These are phyloP conservation scores for Cyclostephanos invisitatus DNA, from an alignment of 108 stramenopile species.

Conservation along the genomic window DNA sequence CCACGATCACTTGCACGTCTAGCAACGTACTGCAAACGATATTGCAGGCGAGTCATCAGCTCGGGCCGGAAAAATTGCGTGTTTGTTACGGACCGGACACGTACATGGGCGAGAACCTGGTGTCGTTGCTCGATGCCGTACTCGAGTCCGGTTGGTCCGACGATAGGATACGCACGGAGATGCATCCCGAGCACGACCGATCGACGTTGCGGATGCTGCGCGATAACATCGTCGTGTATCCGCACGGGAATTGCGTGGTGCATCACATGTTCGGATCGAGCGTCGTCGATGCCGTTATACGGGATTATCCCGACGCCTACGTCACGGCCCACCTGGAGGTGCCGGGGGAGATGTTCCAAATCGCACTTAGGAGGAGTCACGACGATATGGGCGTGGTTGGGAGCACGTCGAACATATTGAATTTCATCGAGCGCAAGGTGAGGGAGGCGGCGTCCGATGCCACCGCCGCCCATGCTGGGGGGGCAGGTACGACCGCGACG, in stretches of 20 bases:
- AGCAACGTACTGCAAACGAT: conserved; percentile 91
- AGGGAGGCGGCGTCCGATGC: conserved; percentile 60
- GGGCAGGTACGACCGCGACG: background rate
- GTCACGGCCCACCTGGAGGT: conserved; percentile 96
- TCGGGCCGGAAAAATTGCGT: conserved; percentile 55
- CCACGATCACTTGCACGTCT: conserved; percentile 94
- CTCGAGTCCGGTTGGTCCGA: conserved; percentile 62
- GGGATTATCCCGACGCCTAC: conserved; percentile 76
- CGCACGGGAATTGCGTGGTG: conserved; percentile 91
- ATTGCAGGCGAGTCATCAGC: conserved; percentile 86
- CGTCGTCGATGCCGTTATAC: conserved; percentile 70
- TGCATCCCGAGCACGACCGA: conserved; percentile 72
- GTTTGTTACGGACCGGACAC: conserved; percentile 95
- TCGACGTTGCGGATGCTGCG: conserved; percentile 54
- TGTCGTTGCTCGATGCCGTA: conserved; percentile 65
- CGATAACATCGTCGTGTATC: conserved; percentile 73
- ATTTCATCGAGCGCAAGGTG: conserved; percentile 89
- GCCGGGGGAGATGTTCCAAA: conserved; percentile 97
- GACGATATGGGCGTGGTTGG: conserved; percentile 87
- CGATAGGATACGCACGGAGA: conserved; percentile 56
- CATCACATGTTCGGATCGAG: conserved; percentile 95
- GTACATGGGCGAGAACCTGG: conserved; percentile 94
- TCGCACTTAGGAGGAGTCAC: conserved; percentile 86
- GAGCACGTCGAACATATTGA: conserved; percentile 90
- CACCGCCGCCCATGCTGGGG: background rate